A percentile compares a stretch with the other conserved stretches of the same genome.
phyloP scores from a whole-genome alignment of 106 monocot species.

The Ottelia alismoides region DNA sequence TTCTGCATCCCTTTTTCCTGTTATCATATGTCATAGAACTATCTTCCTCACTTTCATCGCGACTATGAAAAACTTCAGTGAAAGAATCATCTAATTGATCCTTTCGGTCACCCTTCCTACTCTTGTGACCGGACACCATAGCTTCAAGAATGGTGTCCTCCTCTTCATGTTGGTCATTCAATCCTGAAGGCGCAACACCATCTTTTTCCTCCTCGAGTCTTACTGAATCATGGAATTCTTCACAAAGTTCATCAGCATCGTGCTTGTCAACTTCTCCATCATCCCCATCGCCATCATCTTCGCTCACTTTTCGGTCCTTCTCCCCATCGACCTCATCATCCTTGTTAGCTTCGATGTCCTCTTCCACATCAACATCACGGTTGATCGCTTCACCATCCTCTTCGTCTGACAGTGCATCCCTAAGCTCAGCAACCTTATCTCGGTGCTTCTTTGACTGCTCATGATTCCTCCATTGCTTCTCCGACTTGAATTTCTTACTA shows the following conservation, averaged over 20 bases:
- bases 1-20: conserved; percentile 18
- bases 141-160: conserved; percentile 48
- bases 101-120: conserved; percentile 13
- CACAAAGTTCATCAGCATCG: conserved; percentile 30
- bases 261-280: no score
- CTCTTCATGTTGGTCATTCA: conserved; percentile 13
- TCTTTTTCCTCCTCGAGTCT: conserved; percentile 16
- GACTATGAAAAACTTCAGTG: background rate
- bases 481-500: conserved; percentile 90
- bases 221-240: conserved; percentile 36
- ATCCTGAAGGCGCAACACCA: conserved; percentile 9
- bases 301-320: conserved; percentile 1
- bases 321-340: conserved; percentile 2
- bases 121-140: conserved; percentile 47
- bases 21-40: conserved; percentile 13
- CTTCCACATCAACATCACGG: conserved; percentile 20
- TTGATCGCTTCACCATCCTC: conserved; percentile 33
- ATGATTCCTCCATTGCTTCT: conserved; percentile 98
- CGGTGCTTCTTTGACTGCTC: conserved; percentile 96
- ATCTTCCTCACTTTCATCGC: conserved; percentile 26
- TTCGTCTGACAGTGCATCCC: conserved; percentile 40
- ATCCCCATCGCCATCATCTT: no score
- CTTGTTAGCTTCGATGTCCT: conserved; percentile 2
- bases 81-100: conserved; percentile 10
- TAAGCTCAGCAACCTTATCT: conserved; percentile 74